phyloP scores from a whole-genome alignment of 148 eudicot genomes.

The Rhododendron simsii region DNA sequence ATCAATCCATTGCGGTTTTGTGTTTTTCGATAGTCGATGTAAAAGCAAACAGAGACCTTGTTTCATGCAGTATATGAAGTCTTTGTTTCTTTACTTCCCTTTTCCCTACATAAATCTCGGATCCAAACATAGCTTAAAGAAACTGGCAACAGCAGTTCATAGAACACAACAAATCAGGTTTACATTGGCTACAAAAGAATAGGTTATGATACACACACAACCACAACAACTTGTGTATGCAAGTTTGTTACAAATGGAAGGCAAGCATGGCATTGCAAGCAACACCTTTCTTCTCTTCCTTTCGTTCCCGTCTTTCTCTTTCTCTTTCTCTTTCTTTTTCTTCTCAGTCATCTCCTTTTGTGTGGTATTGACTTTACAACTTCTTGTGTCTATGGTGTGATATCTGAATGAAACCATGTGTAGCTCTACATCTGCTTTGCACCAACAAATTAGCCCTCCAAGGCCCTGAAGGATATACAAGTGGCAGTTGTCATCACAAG shows the following conservation, averaged over 20 bases:
- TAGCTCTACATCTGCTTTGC: background rate
- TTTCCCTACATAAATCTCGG: background rate
- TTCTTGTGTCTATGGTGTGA: background rate
- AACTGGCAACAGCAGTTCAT: background rate
- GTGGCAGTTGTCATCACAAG: background rate
- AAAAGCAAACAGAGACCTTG: background rate
- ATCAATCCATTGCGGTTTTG: background rate
- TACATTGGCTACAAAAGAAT: background rate
- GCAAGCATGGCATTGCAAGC: background rate
- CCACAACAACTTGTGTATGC: background rate
- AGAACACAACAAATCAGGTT: background rate
- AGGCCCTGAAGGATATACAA: constrained; percentile 1
- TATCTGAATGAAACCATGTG: background rate
- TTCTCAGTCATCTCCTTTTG: background rate
- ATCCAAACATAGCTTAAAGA: background rate
- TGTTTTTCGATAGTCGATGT: background rate
- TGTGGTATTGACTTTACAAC: background rate
- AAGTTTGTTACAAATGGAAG: background rate
- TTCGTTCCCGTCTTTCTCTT: background rate
- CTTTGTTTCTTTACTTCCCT: background rate
- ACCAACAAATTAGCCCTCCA: constrained; percentile 7
- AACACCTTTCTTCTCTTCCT: background rate
- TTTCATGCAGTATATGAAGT: background rate
- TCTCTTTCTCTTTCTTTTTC: background rate
- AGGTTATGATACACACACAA: background rate